Conservation (phyloP, 495 filamentous ascomycete species). For the Tuber borchii region DNA sequence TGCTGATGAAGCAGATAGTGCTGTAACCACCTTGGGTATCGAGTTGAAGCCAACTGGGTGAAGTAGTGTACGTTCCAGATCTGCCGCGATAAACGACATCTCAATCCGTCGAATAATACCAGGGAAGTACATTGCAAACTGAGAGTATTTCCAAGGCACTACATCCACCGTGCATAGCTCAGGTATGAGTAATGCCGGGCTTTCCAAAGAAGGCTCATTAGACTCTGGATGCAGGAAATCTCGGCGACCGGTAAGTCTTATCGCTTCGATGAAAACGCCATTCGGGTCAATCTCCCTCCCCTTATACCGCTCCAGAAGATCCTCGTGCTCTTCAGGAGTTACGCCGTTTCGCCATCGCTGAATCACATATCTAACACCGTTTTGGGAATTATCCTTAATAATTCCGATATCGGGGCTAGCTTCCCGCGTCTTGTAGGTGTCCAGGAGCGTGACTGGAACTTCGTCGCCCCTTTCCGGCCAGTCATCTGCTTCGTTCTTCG, state of each 20-base stretch:
- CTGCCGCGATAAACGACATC: constrained; percentile 56
- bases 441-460: constrained; percentile 12
- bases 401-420: constrained; percentile 35
- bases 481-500: constrained; percentile 23
- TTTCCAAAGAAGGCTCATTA: constrained; percentile 20
- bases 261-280: constrained; percentile 49
- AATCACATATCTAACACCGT: constrained; percentile 32
- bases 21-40: constrained; percentile 58
- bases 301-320: constrained; percentile 25
- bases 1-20: constrained; percentile 63
- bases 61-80: constrained; percentile 58
- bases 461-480: constrained; percentile 12
- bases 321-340: constrained; percentile 14
- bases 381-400: constrained; percentile 38
- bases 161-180: constrained; percentile 49
- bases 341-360: constrained; percentile 34
- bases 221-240: constrained; percentile 55
- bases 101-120: constrained; percentile 67
- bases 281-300: constrained; percentile 37
- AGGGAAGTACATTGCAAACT: constrained; percentile 67
- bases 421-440: constrained; percentile 19
- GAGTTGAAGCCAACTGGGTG: constrained; percentile 51
- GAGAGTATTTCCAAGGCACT: constrained; percentile 55
- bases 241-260: constrained; percentile 50
- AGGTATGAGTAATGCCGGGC: constrained; percentile 27